Conservation (phyloP, 2,329 filamentous ascomycete species). For the Aspergillus unguis region DNA sequence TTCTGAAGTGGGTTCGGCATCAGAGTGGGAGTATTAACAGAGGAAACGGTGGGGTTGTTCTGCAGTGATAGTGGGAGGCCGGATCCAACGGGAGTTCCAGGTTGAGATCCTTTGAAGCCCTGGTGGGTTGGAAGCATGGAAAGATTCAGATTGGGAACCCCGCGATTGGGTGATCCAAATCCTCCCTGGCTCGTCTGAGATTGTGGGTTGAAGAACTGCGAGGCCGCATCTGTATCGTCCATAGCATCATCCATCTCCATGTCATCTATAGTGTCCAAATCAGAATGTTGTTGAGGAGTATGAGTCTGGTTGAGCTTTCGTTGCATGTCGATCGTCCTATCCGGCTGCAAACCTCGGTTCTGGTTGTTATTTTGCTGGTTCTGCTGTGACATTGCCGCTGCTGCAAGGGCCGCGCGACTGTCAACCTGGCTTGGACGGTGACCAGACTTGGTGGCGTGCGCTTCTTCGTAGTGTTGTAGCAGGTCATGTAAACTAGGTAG, state of each 20-base stretch:
- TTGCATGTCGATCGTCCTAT: constrained; percentile 35
- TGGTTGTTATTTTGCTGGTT: constrained; percentile 43
- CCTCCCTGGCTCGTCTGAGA: constrained; percentile 66
- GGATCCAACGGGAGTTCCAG: constrained; percentile 75
- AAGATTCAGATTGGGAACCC: constrained; percentile 70
- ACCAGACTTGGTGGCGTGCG: constrained; percentile 70
- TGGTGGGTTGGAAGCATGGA: constrained; percentile 72
- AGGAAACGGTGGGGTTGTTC: constrained; percentile 94
- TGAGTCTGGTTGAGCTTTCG: constrained; percentile 36
- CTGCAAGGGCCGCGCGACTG: constrained; percentile 50
- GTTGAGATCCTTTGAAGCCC: constrained; percentile 79
- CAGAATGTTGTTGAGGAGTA: constrained; percentile 38
- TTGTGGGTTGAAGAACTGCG: constrained; percentile 51
- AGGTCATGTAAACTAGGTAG: constrained; percentile 91
- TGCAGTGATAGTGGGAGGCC: constrained; percentile 69
- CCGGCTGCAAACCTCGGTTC: constrained; percentile 33
- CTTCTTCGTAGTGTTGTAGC: constrained; percentile 93
- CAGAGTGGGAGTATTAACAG: constrained; percentile 90
- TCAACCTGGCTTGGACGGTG: constrained; percentile 51
- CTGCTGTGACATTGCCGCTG: constrained; percentile 48
- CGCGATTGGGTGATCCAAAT: constrained; percentile 54
- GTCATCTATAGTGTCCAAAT: constrained; percentile 83
- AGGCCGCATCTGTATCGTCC: constrained; percentile 45
- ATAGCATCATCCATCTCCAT: constrained; percentile 95
- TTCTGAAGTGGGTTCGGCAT: constrained; percentile 69